Percentiles rank a stretch among this genome's conserved stretches.
Conservation (phyloP, 441 rosid genomes). For the Adansonia grandidieri region DNA sequence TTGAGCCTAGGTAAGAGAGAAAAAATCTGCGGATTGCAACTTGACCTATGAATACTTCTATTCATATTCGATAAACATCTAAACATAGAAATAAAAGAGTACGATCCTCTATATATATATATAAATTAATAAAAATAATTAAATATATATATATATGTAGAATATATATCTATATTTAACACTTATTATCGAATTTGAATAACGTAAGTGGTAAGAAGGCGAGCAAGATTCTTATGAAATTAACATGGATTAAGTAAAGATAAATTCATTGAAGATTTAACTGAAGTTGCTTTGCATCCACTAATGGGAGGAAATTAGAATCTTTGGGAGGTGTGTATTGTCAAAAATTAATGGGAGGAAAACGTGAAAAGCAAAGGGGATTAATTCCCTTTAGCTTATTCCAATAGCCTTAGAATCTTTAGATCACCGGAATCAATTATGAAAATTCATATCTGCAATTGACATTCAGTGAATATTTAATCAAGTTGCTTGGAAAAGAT, state of each 20-base stretch:
- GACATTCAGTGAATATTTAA: not conserved
- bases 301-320: not conserved
- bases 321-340: not conserved
- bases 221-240: not conserved
- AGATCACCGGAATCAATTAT: slow-evolving; percentile 1
- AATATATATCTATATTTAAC: too few relatives aligned
- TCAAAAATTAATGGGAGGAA: not conserved
- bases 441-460: slow-evolving; percentile 9
- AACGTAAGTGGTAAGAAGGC: not conserved
- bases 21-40: too few relatives aligned
- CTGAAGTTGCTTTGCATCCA: not conserved
- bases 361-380: not conserved
- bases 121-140: too few relatives aligned
- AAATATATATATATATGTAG: too few relatives aligned
- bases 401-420: not conserved
- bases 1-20: too few relatives aligned
- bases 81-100: too few relatives aligned
- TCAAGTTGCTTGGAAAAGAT: not conserved
- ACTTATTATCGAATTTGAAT: too few relatives aligned
- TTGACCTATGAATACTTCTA: too few relatives aligned
- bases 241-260: not conserved
- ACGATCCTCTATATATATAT: too few relatives aligned
- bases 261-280: not conserved
- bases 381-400: not conserved
- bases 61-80: too few relatives aligned